These are phyloP conservation scores for Ascomycota sp. DNA, from an alignment of 2,329 filamentous ascomycete species.

Conservation along the genomic window DNA sequence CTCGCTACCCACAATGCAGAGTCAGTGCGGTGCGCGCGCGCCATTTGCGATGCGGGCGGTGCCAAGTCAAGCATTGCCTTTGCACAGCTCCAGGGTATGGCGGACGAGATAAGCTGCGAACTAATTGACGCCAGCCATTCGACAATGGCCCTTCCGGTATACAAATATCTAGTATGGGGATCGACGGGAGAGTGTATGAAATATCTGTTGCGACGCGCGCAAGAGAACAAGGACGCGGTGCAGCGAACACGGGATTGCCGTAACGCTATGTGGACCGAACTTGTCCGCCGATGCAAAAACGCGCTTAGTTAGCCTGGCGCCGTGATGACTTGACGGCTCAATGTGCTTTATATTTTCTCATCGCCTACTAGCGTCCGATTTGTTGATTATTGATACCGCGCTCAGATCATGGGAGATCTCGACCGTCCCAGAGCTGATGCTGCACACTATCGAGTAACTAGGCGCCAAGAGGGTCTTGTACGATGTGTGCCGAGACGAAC, in stretches of 20 bases:
- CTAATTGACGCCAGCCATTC: slow-evolving; percentile 20
- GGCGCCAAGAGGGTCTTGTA: no score
- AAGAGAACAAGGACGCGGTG: slow-evolving; percentile 57
- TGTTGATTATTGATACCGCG: no score
- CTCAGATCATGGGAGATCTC: no score
- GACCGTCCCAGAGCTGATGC: no score
- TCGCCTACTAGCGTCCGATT: no score
- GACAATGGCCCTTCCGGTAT: slow-evolving; percentile 31
- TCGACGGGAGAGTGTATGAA: slow-evolving; percentile 67
- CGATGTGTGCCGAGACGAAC: no score
- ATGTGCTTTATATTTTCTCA: no score
- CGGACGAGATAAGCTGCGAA: slow-evolving; percentile 68
- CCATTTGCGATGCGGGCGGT: slow-evolving; percentile 24
- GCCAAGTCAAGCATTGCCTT: slow-evolving; percentile 20
- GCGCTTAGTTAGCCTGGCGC: slow-evolving; percentile 20
- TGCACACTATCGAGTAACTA: no score
- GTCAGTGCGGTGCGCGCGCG: slow-evolving; percentile 40
- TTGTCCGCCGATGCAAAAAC: slow-evolving; percentile 32
- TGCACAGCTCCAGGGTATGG: slow-evolving; percentile 82
- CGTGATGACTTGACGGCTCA: slow-evolving; percentile 1
- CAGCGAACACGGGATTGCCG: slow-evolving; percentile 39
- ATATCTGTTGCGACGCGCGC: slow-evolving; percentile 41
- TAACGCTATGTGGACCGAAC: slow-evolving; percentile 40
- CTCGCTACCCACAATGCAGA: slow-evolving; percentile 68
- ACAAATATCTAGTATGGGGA: slow-evolving; percentile 53